Evolutionary conservation across 2,329 filamentous ascomycete species (phyloP).

Genomic region (Neofusicoccum ribis): DNA sequence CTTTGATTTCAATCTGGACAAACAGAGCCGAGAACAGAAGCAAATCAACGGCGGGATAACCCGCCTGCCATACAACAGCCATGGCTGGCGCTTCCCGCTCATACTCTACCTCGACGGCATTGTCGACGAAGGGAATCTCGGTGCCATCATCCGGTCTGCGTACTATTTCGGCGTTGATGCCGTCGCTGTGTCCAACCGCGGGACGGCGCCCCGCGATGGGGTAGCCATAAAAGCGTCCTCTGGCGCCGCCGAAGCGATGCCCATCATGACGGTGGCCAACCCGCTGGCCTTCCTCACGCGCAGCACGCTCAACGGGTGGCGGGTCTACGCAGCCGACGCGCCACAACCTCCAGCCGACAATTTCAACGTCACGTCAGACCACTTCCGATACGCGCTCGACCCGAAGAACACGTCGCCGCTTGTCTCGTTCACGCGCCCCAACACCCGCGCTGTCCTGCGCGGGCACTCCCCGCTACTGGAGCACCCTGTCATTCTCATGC

Average conservation of each 20-base stretch:
- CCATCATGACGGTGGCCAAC: conserved; percentile 68
- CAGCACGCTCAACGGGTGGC: conserved; percentile 74
- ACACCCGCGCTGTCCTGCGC: conserved; percentile 22
- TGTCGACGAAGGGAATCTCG: conserved; percentile 82
- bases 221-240: conserved; percentile 84
- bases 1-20: conserved; percentile 49
- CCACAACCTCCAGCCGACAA: conserved; percentile 14
- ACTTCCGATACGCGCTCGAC: not conserved
- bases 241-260: conserved; percentile 80
- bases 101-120: conserved; percentile 75
- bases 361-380: not conserved
- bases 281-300: conserved; percentile 68
- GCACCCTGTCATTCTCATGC: conserved; percentile 73
- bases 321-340: conserved; percentile 70
- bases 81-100: conserved; percentile 61
- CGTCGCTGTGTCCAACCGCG: conserved; percentile 72
- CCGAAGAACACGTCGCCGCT: not conserved
- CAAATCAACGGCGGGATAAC: conserved; percentile 67
- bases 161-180: conserved; percentile 89
- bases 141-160: conserved; percentile 83
- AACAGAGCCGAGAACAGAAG: conserved; percentile 73
- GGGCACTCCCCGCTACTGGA: conserved; percentile 31
- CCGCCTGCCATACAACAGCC: conserved; percentile 49
- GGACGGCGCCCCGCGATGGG: conserved; percentile 70
- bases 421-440: conserved; percentile 28